These are phyloP conservation scores for Agaricales sp. DNA, from an alignment of 1,284 basidiomycete genomes.

Conservation along the genomic window DNA sequence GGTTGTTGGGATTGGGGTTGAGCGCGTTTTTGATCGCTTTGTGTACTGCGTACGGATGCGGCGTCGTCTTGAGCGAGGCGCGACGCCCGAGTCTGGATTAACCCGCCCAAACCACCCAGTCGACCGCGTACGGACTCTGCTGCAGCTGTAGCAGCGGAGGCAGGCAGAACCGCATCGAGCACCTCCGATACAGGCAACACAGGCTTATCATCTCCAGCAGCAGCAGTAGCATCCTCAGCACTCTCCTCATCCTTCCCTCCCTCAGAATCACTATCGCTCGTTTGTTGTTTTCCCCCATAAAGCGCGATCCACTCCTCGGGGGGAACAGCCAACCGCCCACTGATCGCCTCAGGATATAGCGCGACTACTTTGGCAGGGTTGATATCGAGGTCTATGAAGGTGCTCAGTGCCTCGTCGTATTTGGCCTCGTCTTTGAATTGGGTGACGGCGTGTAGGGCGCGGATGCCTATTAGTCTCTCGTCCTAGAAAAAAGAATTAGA, in stretches of 20 bases:
- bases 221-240: no score
- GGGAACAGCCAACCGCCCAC: constrained; percentile 69
- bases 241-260: no score
- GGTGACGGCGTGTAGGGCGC: constrained; percentile 65
- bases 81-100: constrained; percentile 35
- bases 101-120: constrained; percentile 33
- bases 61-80: constrained; percentile 42
- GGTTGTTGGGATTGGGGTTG: constrained; percentile 16
- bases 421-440: constrained; percentile 62
- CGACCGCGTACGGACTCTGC: no score
- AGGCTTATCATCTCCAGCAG: not conserved
- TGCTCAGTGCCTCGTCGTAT: constrained; percentile 75
- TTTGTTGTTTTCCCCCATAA: constrained; percentile 85
- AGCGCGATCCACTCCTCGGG: constrained; percentile 73
- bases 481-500: constrained; percentile 26
- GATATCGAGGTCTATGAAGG: constrained; percentile 81
- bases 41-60: constrained; percentile 29
- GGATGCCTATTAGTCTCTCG: constrained; percentile 44
- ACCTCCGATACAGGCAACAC: not conserved
- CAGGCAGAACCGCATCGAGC: not conserved
- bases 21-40: constrained; percentile 19
- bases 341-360: constrained; percentile 74
- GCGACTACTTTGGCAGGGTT: constrained; percentile 93
- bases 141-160: not conserved
- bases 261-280: no score